phyloP scores from a whole-genome alignment of 1,284 basidiomycete species.

The Apiotrichum laibachii region DNA sequence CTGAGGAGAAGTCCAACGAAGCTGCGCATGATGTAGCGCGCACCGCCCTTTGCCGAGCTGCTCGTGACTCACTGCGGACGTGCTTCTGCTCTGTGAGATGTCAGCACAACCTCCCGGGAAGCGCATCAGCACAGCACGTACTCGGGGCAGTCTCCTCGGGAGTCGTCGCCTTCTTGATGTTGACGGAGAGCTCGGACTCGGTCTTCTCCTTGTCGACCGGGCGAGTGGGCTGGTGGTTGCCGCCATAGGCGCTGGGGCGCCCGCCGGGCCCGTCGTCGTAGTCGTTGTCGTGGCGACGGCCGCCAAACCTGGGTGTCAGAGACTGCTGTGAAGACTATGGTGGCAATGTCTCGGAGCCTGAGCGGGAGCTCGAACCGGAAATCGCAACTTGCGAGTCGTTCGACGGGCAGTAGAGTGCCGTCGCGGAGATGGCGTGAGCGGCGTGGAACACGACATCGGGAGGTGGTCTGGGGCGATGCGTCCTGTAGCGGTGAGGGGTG shows the following conservation, averaged over 20 bases:
- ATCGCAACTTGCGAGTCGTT: too few relatives aligned
- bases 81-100: constrained; percentile 82
- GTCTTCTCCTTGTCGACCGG: constrained; percentile 97
- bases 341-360: too few relatives aligned
- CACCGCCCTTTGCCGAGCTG: neutral
- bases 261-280: constrained; percentile 41
- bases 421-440: too few relatives aligned
- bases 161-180: constrained; percentile 95
- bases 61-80: constrained; percentile 77
- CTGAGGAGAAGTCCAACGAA: too few relatives aligned
- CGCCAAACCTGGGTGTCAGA: constrained; percentile 32
- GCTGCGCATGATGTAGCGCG: too few relatives aligned
- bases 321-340: neutral
- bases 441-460: too few relatives aligned
- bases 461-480: too few relatives aligned
- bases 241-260: constrained; percentile 24
- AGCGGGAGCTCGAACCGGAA: too few relatives aligned
- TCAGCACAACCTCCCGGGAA: constrained; percentile 9
- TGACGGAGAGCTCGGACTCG: constrained; percentile 82
- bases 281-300: constrained; percentile 30
- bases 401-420: too few relatives aligned
- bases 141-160: constrained; percentile 76
- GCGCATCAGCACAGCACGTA: constrained; percentile 20
- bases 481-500: too few relatives aligned
- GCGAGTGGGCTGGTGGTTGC: constrained; percentile 79